Evolutionary conservation across 345 rosid genomes (phyloP).

Genomic region (Moricandia moricandioides): DNA sequence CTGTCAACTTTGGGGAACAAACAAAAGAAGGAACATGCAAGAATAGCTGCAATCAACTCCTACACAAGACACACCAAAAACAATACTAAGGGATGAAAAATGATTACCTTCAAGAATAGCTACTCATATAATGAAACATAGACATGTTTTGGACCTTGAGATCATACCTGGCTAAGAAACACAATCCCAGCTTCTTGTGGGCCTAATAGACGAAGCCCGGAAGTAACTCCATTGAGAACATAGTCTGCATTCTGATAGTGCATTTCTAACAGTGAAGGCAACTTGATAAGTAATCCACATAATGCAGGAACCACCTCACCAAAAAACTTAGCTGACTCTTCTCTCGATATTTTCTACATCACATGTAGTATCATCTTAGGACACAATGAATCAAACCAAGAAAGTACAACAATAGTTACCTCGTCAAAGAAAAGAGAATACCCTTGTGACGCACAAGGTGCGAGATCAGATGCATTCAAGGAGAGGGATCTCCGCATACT

Average conservation of each 20-base stretch:
- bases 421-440: constrained; percentile 63
- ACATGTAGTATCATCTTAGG: not conserved
- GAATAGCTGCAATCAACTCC: constrained; percentile 35
- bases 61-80: not conserved
- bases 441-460: constrained; percentile 45
- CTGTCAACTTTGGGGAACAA: constrained; percentile 63
- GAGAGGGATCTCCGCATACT: constrained; percentile 48
- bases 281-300: constrained; percentile 44
- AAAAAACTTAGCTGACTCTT: constrained; percentile 63
- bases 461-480: constrained; percentile 36
- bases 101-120: no score
- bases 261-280: constrained; percentile 57
- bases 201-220: constrained; percentile 57
- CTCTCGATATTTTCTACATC: constrained; percentile 34
- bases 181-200: constrained; percentile 68
- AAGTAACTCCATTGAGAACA: constrained; percentile 30
- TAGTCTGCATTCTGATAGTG: constrained; percentile 60
- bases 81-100: not conserved
- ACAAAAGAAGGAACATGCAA: constrained; percentile 43
- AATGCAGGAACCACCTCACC: constrained; percentile 55
- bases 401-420: constrained; percentile 31
- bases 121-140: not conserved
- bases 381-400: constrained; percentile 4
- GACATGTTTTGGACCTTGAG: not conserved
- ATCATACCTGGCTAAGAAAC: constrained; percentile 66